phyloP scores from a whole-genome alignment of 2,329 filamentous ascomycete species.

The Plectosphaerella cucumerina region DNA sequence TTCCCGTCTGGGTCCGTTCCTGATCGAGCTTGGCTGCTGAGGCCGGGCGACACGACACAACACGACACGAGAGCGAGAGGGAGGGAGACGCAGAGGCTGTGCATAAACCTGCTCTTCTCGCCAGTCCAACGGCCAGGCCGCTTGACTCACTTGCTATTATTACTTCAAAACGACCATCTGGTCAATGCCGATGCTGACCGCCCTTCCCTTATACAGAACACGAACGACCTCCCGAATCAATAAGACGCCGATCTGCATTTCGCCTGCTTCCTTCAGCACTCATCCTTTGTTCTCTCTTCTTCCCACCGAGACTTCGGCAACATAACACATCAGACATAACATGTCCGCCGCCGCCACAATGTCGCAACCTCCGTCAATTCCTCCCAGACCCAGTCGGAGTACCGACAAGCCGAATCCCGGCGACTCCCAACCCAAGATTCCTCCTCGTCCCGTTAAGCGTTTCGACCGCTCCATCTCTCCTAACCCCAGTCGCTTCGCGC shows the following conservation, averaged over 20 bases:
- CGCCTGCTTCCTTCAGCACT: slow-evolving; percentile 13
- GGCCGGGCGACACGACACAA: too few relatives aligned
- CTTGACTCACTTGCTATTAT: neutral
- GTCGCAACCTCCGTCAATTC: slow-evolving; percentile 46
- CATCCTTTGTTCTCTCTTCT: slow-evolving; percentile 8
- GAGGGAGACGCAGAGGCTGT: too few relatives aligned
- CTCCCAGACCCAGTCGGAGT: slow-evolving; percentile 50
- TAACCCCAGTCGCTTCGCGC: slow-evolving; percentile 72
- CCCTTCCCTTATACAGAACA: slow-evolving; percentile 5
- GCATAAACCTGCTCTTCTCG: too few relatives aligned
- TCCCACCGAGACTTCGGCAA: neutral
- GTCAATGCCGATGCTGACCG: too few relatives aligned
- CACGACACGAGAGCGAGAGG: neutral
- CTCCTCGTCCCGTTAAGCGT: slow-evolving; percentile 71
- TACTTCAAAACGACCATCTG: too few relatives aligned
- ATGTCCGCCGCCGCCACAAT: slow-evolving; percentile 47
- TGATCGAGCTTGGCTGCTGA: neutral
- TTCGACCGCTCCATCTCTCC: slow-evolving; percentile 74
- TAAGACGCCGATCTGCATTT: slow-evolving; percentile 5
- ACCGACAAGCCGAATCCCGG: slow-evolving; percentile 39
- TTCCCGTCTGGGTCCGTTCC: neutral
- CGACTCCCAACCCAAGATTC: slow-evolving; percentile 60
- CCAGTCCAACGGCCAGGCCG: too few relatives aligned
- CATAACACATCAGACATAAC: slow-evolving; percentile 17
- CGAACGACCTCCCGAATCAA: slow-evolving; percentile 5